These are phyloP conservation scores for Daldinia eschscholtzii DNA, from an alignment of 2,329 filamentous ascomycete genomes.

Conservation along the genomic window DNA sequence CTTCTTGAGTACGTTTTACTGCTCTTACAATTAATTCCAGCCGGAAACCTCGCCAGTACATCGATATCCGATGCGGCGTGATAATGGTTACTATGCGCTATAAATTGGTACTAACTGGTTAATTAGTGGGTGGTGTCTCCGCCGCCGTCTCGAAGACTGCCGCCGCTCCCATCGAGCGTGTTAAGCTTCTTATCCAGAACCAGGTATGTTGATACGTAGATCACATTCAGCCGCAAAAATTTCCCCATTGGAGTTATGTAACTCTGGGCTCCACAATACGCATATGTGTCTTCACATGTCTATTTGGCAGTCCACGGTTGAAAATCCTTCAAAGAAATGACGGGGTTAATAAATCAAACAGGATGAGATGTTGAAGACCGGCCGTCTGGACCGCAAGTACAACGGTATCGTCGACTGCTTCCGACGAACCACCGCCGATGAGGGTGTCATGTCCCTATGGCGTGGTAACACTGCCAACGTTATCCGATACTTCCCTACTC, in stretches of 20 bases:
- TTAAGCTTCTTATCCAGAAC: slow-evolving; percentile 99
- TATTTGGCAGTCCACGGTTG: slow-evolving; percentile 15
- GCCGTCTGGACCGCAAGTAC: slow-evolving; percentile 99
- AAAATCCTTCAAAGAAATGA: slow-evolving; percentile 1
- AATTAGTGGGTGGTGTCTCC: slow-evolving; percentile 97
- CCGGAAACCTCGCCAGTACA: slow-evolving; percentile 25
- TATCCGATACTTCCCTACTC: slow-evolving; percentile 99
- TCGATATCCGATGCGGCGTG: slow-evolving; percentile 25
- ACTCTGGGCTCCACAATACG: slow-evolving; percentile 21
- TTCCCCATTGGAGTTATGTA: slow-evolving; percentile 20
- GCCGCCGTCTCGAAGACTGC: slow-evolving; percentile 99
- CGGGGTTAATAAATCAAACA: slow-evolving; percentile 60
- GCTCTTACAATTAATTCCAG: slow-evolving; percentile 23
- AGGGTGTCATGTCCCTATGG: slow-evolving; percentile 97
- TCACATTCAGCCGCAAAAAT: slow-evolving; percentile 22
- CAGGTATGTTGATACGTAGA: slow-evolving; percentile 76
- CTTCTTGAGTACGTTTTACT: slow-evolving; percentile 90
- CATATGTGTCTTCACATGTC: slow-evolving; percentile 24
- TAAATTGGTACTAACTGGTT: slow-evolving; percentile 40
- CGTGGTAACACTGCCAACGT: slow-evolving; percentile 99
- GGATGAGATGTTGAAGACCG: slow-evolving; percentile 99
- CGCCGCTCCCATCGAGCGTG: slow-evolving; percentile 99
- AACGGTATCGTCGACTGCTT: slow-evolving; percentile 95
- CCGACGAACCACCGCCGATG: slow-evolving; percentile 86
- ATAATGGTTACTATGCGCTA: slow-evolving; percentile 19